Base-by-base conservation (phyloP, 1,284 basidiomycete species). In the Cryptococcus deneoformans region DNA sequence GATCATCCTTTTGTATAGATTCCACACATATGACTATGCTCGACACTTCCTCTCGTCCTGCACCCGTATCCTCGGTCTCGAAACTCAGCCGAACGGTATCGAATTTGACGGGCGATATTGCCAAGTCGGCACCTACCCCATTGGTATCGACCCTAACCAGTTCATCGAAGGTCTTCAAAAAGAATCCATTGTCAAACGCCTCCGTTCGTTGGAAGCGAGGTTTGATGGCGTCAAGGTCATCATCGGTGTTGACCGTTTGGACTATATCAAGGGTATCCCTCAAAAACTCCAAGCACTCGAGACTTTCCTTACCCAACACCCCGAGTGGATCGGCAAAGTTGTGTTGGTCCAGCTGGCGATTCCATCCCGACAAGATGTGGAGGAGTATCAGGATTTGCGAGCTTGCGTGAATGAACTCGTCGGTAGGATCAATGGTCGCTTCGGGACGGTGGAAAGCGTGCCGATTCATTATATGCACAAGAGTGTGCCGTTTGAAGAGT, bases 401-500 rank as follows among this genome's bases (percentile, higher is more conserved):
- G 88, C 92, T 9, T 93, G 89, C 2, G 94, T 99, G 51, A 99
- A 99, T 80, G 95, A 99, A 76, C 85, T 97, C 42, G 95, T 99
- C 12, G 96, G 96, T 0, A 86, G 95, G 36, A 98, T 99, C 80
- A 99, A 99, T 72, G 96, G 96, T 6, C 87, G 92, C 8, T 99
- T 98, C 70, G 96, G 96, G 24, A 98, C 95, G 0, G 93, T 98
- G 63, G 94, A 98, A 69, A 96, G 94, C 74, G 96, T 97, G 89
- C 95, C 95, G 4, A 99, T 99, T 64, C 95, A 99, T 76, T 98
- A 96, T 78, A 89, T 99, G 89, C 92, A 96, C 83, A 93, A 96
- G 75, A 89, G 87, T 65, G 82, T 99, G 61, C 81, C 86, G 2
- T 96, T 98, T 70, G 92, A 97, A 72, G 95, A 99, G 76, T 84